Base-by-base conservation (phyloP, 2,329 filamentous ascomycete genomes). In the Teratosphaeria zuluensis region DNA sequence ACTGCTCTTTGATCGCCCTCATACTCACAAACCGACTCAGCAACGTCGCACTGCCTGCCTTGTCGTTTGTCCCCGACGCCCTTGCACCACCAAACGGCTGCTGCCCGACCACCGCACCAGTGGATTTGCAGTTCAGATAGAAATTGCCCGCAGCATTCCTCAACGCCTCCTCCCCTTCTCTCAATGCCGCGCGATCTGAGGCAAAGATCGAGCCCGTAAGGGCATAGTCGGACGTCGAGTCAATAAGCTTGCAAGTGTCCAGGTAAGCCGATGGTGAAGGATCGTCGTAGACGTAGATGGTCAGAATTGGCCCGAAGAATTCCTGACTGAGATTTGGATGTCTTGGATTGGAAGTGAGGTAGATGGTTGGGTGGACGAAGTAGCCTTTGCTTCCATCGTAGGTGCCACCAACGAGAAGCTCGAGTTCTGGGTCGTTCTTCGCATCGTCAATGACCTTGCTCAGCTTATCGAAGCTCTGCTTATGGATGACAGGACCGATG, bases 401-500 rank as follows among this genome's bases (percentile, higher is more conserved):
- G 65, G 81, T 86, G 63, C 90, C 90, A 51, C 90, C 91, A 1
- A 81, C 82, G 16, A 95, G 73, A 2, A 92, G 80, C 72, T 88
- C 81, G 14, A 95, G 81, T 64, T 88, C 83, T 8, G 78, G 75
- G 73, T 95, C 90, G 8, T 80, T 79, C 76, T 90, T 90, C n/a
- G 90, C 88, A 33, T 83, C 84, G 60, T 94, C 88, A 64, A 95
- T 95, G 57, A 86, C 87, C 21, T 80, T 80, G 0, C 83, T 81
- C 1, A 95, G 82, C 75, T 92, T 92, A 73, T 90, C 84, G 80
- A 95, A 95, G 11, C 87, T 88, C 11, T 79, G 82, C 63, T 85
- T 81, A 77, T 95, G 90, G 73, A 95, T 95, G 59, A 95, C 90
- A 24, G 90, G 90, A 9, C 90, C 90, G 68, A 92, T 84, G 77